Evolutionary conservation across 345 rosid species (phyloP).

Genomic region (Erodium maritimum): DNA sequence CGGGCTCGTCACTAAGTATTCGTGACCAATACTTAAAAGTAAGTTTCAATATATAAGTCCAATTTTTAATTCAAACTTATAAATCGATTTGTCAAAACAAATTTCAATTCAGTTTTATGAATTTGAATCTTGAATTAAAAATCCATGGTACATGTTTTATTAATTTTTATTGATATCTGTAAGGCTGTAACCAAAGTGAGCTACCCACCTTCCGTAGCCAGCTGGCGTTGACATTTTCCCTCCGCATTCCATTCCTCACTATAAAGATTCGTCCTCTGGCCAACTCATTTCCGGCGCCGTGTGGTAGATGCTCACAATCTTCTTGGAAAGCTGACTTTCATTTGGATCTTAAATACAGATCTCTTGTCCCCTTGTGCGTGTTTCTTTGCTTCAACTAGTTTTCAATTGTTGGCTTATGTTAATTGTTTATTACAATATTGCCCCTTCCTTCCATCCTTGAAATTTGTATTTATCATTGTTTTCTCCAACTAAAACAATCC

Average conservation of each 20-base stretch:
- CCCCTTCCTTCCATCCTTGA: neutral
- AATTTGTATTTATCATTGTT: neutral
- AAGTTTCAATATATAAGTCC: no score
- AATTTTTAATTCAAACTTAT: no score
- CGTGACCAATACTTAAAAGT: no score
- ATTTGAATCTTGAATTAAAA: no score
- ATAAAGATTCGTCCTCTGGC: neutral
- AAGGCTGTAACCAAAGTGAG: no score
- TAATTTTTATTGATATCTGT: no score
- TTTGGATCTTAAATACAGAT: no score
- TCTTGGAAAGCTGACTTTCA: neutral
- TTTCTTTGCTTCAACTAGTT: neutral
- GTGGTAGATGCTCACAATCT: no score
- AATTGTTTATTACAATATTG: neutral
- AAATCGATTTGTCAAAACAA: no score
- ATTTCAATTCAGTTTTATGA: no score
- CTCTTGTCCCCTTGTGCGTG: neutral
- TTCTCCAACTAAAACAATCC: neutral
- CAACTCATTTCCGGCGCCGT: neutral
- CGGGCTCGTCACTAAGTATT: no score
- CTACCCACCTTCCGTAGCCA: neutral
- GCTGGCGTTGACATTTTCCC: neutral
- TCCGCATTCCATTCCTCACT: neutral
- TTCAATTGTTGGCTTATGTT: neutral
- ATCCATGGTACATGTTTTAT: no score